These are phyloP conservation scores for Ormosia semicastrata DNA, from an alignment of 306 rosid species.

Conservation along the genomic window DNA sequence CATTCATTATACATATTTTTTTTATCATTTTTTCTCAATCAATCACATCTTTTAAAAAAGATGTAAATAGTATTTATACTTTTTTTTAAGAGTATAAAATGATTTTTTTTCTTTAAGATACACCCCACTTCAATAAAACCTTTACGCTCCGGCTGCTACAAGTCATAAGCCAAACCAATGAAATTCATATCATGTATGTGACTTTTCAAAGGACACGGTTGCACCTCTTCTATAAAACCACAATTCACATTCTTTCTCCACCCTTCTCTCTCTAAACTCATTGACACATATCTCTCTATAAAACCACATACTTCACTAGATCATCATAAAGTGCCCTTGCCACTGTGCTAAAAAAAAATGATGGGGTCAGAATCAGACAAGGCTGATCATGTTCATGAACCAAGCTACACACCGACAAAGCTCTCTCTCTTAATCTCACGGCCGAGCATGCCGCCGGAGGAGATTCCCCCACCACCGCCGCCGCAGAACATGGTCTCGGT, in stretches of 20 bases:
- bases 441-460: conserved; percentile 39
- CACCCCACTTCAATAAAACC: no score
- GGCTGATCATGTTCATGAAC: background rate
- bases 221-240: conserved; percentile 1
- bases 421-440: conserved; percentile 48
- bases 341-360: background rate
- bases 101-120: no score
- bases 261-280: conserved; percentile 6
- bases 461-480: conserved; percentile 52
- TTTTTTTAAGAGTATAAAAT: no score
- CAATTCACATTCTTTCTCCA: conserved; percentile 38
- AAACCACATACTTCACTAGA: conserved; percentile 20
- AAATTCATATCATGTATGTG: background rate
- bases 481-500: conserved; percentile 49
- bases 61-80: no score
- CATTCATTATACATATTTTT: no score
- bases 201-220: conserved; percentile 37
- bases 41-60: no score
- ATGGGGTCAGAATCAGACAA: conserved; percentile 28
- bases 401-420: conserved; percentile 29
- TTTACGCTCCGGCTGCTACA: no score
- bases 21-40: no score
- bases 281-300: conserved; percentile 30
- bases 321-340: background rate
- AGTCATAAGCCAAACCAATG: conserved; percentile 19